Percentiles rank a stretch among this genome's conserved stretches.
phyloP scores from a whole-genome alignment of 176 grass and related monocot genomes.

The Areca catechu region DNA sequence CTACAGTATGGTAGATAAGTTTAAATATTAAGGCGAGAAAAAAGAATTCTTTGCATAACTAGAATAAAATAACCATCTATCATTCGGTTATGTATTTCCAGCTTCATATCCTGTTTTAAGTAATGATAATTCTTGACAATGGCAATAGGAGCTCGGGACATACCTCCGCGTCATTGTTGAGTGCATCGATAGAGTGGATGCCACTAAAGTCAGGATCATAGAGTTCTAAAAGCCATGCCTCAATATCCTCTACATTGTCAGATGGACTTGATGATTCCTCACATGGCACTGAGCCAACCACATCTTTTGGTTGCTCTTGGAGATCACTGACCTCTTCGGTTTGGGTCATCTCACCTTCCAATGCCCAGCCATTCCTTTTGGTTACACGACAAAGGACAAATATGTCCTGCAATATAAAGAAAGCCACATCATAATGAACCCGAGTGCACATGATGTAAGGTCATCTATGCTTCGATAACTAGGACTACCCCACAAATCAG shows the following conservation, averaged over 20 bases:
- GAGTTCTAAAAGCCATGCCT: constrained; percentile 33
- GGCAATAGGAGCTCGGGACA: constrained; percentile 10
- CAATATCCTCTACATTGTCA: constrained; percentile 13
- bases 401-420: constrained; percentile 39
- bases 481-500: too few relatives aligned
- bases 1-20: too few relatives aligned
- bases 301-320: constrained; percentile 23
- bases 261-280: constrained; percentile 15
- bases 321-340: constrained; percentile 6
- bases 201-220: constrained; percentile 32
- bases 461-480: too few relatives aligned
- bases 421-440: background rate
- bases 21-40: too few relatives aligned
- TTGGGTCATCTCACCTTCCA: constrained; percentile 31
- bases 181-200: constrained; percentile 14
- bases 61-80: too few relatives aligned
- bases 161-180: constrained; percentile 39
- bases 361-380: constrained; percentile 45
- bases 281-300: constrained; percentile 17
- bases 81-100: too few relatives aligned
- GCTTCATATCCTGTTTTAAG: too few relatives aligned
- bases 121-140: background rate
- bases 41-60: too few relatives aligned
- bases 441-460: too few relatives aligned
- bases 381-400: constrained; percentile 95